phyloP scores from a whole-genome alignment of 768 basidiomycete species.

The Mycena amicta region DNA sequence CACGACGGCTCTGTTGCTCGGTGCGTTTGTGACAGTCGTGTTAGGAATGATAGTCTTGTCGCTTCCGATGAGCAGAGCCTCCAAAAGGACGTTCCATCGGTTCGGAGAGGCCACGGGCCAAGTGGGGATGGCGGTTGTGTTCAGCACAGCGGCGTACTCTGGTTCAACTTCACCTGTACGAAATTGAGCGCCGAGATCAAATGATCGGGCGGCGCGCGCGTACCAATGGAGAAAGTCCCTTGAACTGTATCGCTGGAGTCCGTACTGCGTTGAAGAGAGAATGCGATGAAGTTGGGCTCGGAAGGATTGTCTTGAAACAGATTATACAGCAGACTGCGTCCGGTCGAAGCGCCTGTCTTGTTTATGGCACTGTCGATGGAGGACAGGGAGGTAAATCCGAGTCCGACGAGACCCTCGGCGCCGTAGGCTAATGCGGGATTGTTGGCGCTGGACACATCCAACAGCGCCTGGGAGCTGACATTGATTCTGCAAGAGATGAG shows the following conservation, averaged over 20 bases:
- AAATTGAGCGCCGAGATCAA: not conserved
- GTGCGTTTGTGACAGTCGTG: slow-evolving; percentile 57
- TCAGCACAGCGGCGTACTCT: slow-evolving; percentile 59
- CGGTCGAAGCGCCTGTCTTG: slow-evolving; percentile 55
- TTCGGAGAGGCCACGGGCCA: slow-evolving; percentile 66
- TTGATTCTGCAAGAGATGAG: slow-evolving; percentile 47
- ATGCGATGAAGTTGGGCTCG: slow-evolving; percentile 81
- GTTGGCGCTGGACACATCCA: slow-evolving; percentile 62
- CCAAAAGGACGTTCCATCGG: slow-evolving; percentile 79
- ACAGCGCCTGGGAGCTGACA: slow-evolving; percentile 68
- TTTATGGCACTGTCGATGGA: slow-evolving; percentile 66
- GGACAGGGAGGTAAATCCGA: slow-evolving; percentile 80
- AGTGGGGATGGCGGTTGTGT: slow-evolving; percentile 64
- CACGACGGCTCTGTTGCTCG: slow-evolving; percentile 71
- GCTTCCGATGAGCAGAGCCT: slow-evolving; percentile 65
- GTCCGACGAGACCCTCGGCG: slow-evolving; percentile 70
- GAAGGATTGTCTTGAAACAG: slow-evolving; percentile 67
- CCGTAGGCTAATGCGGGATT: slow-evolving; percentile 78
- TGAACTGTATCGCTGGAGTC: slow-evolving; percentile 56
- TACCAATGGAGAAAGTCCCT: slow-evolving; percentile 76
- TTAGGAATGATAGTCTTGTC: slow-evolving; percentile 50
- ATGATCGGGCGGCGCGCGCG: slow-evolving; percentile 17
- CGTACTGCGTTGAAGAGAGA: slow-evolving; percentile 66
- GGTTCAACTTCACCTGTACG: slow-evolving; percentile 66
- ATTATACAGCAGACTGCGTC: slow-evolving; percentile 75